These are phyloP conservation scores for Escallonia rubra DNA, from an alignment of 129 eudicot genomes.

Conservation along the genomic window DNA sequence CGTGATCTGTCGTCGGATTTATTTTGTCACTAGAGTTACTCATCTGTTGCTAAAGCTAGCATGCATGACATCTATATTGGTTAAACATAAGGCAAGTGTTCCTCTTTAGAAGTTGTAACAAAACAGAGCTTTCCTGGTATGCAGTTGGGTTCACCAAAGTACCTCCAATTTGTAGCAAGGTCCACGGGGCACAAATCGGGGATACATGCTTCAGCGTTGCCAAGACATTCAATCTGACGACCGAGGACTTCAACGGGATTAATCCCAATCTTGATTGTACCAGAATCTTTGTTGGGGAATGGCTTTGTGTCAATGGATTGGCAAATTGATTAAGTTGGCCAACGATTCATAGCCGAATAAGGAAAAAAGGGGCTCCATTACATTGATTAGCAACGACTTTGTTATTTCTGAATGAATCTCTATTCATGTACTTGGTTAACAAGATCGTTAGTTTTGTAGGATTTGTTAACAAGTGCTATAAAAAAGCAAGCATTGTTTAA, in stretches of 20 bases:
- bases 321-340: background rate
- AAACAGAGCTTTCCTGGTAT: background rate
- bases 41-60: too few species aligned
- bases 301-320: constrained; percentile 28
- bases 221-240: constrained; percentile 21
- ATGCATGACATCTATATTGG: too few species aligned
- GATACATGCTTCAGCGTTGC: constrained; percentile 33
- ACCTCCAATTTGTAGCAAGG: constrained; percentile 17
- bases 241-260: constrained; percentile 13
- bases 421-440: too few species aligned
- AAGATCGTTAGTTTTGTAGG: too few species aligned
- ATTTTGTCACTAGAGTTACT: too few species aligned
- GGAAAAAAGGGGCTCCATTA: background rate
- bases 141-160: constrained; percentile 3
- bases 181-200: constrained; percentile 28
- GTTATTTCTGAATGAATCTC: too few species aligned
- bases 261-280: constrained; percentile 37
- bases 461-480: too few species aligned
- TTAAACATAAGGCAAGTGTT: too few species aligned
- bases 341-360: background rate
- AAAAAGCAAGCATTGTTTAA: too few species aligned
- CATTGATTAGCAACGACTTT: too few species aligned
- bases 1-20: too few species aligned
- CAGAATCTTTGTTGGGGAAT: constrained; percentile 36
- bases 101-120: too few species aligned